phyloP scores from a whole-genome alignment of 2,329 filamentous ascomycete species.

The Diaporthe caulivora region DNA sequence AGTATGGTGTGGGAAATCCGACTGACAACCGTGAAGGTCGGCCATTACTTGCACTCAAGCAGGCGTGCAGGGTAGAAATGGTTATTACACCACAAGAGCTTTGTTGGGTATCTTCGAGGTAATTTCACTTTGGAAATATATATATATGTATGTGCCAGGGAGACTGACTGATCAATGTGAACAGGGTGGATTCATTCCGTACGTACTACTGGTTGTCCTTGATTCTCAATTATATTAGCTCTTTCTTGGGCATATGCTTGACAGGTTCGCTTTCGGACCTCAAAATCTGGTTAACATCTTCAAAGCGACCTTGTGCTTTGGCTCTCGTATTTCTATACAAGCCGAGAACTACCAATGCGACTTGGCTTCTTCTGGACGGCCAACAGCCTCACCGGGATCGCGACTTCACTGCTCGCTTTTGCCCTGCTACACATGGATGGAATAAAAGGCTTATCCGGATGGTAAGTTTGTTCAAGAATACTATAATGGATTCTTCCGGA shows the following conservation, averaged over 20 bases:
- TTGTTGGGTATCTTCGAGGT: conserved; percentile 19
- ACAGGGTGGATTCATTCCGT: conserved; percentile 51
- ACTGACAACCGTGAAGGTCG: conserved; percentile 1
- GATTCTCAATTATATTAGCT: too few relatives aligned
- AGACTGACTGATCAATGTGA: neutral
- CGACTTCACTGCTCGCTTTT: conserved; percentile 53
- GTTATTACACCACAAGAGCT: conserved; percentile 40
- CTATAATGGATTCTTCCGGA: too few relatives aligned
- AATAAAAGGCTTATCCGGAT: conserved; percentile 52
- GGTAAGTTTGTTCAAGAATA: conserved; percentile 39
- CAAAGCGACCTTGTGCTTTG: conserved; percentile 47
- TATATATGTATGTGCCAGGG: neutral
- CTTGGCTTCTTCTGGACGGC: conserved; percentile 55
- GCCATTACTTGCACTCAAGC: conserved; percentile 8
- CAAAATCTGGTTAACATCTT: neutral
- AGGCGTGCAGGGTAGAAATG: conserved; percentile 27
- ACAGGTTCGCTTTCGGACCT: too few relatives aligned
- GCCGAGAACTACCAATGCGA: conserved; percentile 53
- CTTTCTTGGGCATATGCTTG: neutral
- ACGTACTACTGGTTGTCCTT: too few relatives aligned
- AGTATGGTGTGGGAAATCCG: too few relatives aligned
- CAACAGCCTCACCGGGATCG: conserved; percentile 48
- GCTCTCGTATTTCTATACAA: conserved; percentile 52
- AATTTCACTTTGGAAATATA: neutral
- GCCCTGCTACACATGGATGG: conserved; percentile 53